phyloP scores from a whole-genome alignment of 2,329 filamentous ascomycete species.

The Fusarium equiseti region DNA sequence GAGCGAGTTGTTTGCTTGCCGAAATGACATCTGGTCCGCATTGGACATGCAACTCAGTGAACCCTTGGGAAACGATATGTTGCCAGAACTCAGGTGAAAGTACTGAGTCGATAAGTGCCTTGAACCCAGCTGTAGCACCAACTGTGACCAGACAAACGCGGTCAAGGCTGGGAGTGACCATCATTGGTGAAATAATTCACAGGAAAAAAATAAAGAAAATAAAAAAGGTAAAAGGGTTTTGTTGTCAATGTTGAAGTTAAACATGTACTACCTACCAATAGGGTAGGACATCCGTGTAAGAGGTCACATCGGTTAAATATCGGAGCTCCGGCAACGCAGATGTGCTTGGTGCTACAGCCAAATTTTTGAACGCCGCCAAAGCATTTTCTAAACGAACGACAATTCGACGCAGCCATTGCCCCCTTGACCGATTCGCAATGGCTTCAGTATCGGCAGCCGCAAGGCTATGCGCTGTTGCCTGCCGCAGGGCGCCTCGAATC shows the following conservation, averaged over 20 bases:
- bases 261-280: constrained; percentile 4
- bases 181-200: constrained; percentile 13
- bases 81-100: constrained; percentile 72
- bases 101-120: constrained; percentile 74
- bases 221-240: neutral
- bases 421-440: constrained; percentile 50
- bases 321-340: constrained; percentile 31
- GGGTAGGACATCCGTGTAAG: constrained; percentile 29
- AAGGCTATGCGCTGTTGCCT: constrained; percentile 53
- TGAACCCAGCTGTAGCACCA: constrained; percentile 90
- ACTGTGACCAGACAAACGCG: constrained; percentile 85
- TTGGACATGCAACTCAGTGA: constrained; percentile 81
- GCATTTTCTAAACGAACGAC: constrained; percentile 37
- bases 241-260: constrained; percentile 3
- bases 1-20: constrained; percentile 46
- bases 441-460: constrained; percentile 55
- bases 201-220: neutral
- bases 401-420: constrained; percentile 42
- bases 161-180: constrained; percentile 16
- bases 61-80: constrained; percentile 69
- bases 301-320: constrained; percentile 42
- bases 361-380: constrained; percentile 50
- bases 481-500: constrained; percentile 48
- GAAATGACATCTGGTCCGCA: constrained; percentile 75
- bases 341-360: constrained; percentile 41